These are phyloP conservation scores for Pigoraptor vietnamica DNA, from an alignment of 78 protist species.

Conservation along the genomic window DNA sequence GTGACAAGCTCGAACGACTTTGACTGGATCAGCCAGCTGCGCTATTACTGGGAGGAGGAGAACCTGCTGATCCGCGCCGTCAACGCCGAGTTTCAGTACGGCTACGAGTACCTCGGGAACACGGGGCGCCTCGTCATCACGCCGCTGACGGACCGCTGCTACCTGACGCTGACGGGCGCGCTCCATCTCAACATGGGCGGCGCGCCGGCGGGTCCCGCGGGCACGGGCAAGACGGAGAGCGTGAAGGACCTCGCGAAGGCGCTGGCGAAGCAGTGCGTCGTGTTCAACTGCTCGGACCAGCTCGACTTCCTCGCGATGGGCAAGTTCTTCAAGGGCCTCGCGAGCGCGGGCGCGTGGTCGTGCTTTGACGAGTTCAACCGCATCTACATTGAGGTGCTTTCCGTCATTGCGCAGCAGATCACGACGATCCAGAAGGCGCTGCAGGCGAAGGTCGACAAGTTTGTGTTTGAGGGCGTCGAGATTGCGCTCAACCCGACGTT, in stretches of 20 bases:
- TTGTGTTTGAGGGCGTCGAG: conserved; percentile 43
- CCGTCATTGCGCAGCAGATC: conserved; percentile 77
- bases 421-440: conserved; percentile 59
- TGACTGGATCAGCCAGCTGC: conserved; percentile 72
- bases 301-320: conserved; percentile 54
- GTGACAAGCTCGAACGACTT: conserved; percentile 38
- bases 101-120: conserved; percentile 82
- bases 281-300: conserved; percentile 79
- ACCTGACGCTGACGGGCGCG: conserved; percentile 76
- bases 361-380: conserved; percentile 91
- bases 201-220: conserved; percentile 87
- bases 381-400: conserved; percentile 64
- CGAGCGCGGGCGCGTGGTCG: conserved; percentile 69
- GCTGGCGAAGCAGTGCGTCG: conserved; percentile 74
- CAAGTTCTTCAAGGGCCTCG: conserved; percentile 72
- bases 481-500: conserved; percentile 38
- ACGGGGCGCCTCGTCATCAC: conserved; percentile 77
- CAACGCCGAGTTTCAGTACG: conserved; percentile 42
- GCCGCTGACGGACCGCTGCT: conserved; percentile 72
- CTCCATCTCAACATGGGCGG: conserved; percentile 74
- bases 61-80: conserved; percentile 32
- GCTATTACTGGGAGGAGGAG: conserved; percentile 67
- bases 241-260: conserved; percentile 76
- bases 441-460: neutral
- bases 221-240: conserved; percentile 86